Percentiles rank a stretch among this genome's conserved stretches.
Evolutionary conservation across 2,329 filamentous ascomycete species (phyloP).

Genomic region (Orbilia ellipsospora): DNA sequence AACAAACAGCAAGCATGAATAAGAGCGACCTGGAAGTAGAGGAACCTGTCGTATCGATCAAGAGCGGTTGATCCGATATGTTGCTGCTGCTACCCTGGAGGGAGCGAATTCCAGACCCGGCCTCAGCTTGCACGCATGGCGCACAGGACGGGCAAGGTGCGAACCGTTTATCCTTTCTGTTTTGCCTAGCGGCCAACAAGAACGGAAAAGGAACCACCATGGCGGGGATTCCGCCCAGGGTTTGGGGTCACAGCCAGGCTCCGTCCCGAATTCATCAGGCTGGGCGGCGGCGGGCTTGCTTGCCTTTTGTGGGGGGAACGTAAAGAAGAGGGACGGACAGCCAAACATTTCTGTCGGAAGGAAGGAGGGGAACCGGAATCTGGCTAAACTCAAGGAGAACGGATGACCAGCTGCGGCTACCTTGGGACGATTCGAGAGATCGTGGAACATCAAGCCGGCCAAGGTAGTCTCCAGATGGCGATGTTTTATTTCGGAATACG

Average conservation of each 20-base stretch:
- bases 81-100: not conserved
- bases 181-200: constrained; percentile 36
- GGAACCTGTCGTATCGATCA: not conserved
- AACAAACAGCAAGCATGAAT: not conserved
- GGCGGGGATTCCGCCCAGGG: constrained; percentile 47
- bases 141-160: constrained; percentile 40
- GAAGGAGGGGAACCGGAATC: constrained; percentile 8
- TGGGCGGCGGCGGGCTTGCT: constrained; percentile 5
- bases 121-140: not conserved
- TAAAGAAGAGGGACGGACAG: too few species aligned
- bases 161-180: constrained; percentile 52
- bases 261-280: constrained; percentile 36
- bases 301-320: constrained; percentile 21
- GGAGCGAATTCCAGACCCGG: constrained; percentile 9
- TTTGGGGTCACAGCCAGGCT: constrained; percentile 38
- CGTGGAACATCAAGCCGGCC: not conserved
- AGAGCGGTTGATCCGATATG: constrained; percentile 1
- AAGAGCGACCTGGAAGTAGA: not conserved
- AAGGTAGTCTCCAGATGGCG: too few species aligned
- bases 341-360: not conserved
- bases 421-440: constrained; percentile 5
- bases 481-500: too few species aligned
- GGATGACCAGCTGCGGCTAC: not conserved
- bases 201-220: constrained; percentile 23
- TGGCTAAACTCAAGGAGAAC: constrained; percentile 4